Evolutionary conservation across 345 rosid genomes (phyloP).

Genomic region (Eucalyptus paniculata): DNA sequence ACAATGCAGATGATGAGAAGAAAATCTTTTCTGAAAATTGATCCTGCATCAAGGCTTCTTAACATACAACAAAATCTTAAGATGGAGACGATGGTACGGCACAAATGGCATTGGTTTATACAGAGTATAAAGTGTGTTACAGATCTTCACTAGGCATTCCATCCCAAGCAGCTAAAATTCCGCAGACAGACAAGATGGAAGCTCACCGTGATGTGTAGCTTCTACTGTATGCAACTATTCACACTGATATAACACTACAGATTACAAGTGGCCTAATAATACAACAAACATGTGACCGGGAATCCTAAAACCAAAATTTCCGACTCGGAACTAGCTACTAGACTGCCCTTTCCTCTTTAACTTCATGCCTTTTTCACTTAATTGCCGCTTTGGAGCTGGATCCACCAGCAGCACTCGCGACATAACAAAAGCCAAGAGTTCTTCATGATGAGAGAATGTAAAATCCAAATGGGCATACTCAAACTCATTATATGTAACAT

Average conservation of each 20-base stretch:
- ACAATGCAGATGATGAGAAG: not conserved
- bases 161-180: not conserved
- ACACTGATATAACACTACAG: not conserved
- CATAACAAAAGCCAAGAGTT: constrained; percentile 71
- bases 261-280: not conserved
- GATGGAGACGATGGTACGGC: not conserved
- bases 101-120: not conserved
- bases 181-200: not conserved
- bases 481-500: constrained; percentile 56
- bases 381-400: constrained; percentile 10
- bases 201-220: not conserved
- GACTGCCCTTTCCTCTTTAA: constrained; percentile 19
- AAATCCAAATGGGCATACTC: constrained; percentile 96
- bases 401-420: constrained; percentile 62
- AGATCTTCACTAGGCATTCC: not conserved
- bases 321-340: not conserved
- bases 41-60: not conserved
- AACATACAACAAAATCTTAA: not conserved
- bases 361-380: constrained; percentile 15
- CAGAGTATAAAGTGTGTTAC: not conserved
- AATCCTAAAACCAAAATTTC: not conserved
- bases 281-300: not conserved
- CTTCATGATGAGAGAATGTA: constrained; percentile 86
- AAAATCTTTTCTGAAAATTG: not conserved
- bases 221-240: not conserved